phyloP scores from a whole-genome alignment of 2,329 filamentous ascomycete genomes.

The Teratosphaeria viscida region DNA sequence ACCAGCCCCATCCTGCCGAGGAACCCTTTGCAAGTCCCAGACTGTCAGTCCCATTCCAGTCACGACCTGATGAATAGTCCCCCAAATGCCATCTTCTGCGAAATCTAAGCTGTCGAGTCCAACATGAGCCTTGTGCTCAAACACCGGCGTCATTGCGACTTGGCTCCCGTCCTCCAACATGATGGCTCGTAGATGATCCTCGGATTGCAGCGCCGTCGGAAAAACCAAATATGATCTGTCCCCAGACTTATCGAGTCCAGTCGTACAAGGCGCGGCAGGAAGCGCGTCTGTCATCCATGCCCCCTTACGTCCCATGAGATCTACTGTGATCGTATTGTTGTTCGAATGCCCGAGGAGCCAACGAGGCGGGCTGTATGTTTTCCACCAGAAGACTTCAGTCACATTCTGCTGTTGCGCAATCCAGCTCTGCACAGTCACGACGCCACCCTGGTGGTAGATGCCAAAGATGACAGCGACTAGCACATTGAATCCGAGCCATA shows the following conservation, averaged over 20 bases:
- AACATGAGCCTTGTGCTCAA: conserved; percentile 56
- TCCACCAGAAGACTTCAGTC: conserved; percentile 70
- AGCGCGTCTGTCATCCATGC: conserved; percentile 38
- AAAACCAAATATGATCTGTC: not conserved
- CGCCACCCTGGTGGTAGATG: conserved; percentile 70
- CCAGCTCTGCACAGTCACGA: conserved; percentile 66
- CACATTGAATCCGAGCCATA: conserved; percentile 37
- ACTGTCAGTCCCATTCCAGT: conserved; percentile 37
- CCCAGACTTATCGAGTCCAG: conserved; percentile 43
- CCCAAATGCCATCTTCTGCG: conserved; percentile 63
- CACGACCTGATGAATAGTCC: conserved; percentile 54
- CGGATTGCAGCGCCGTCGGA: not conserved
- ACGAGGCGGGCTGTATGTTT: conserved; percentile 71
- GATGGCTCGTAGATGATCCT: not conserved
- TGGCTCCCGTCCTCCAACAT: not conserved
- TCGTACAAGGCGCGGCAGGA: conserved; percentile 61
- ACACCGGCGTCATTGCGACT: conserved; percentile 31
- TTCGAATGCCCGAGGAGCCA: conserved; percentile 73
- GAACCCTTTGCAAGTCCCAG: conserved; percentile 15
- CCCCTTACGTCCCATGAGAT: conserved; percentile 59
- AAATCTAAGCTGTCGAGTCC: conserved; percentile 76
- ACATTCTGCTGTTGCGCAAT: conserved; percentile 58
- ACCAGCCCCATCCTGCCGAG: not conserved
- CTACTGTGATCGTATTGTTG: conserved; percentile 56
- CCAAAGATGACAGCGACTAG: conserved; percentile 64